These are phyloP conservation scores for Cladophialophora immunda DNA, from an alignment of 2,329 filamentous ascomycete genomes.

Conservation along the genomic window DNA sequence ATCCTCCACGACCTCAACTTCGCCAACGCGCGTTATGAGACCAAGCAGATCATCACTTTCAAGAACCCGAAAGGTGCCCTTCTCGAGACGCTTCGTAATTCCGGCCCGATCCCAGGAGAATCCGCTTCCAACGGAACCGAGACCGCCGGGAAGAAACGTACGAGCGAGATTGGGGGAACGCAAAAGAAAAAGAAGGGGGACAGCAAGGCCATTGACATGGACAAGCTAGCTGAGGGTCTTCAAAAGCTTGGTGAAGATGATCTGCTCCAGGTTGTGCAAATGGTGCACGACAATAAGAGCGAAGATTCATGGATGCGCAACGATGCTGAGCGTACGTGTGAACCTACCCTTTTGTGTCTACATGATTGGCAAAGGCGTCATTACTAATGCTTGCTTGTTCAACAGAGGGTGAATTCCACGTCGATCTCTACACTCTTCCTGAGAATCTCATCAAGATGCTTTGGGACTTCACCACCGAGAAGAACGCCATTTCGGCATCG, in stretches of 20 bases:
- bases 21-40: conserved; percentile 79
- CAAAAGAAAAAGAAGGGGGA: conserved; percentile 75
- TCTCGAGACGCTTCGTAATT: conserved; percentile 79
- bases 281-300: conserved; percentile 97
- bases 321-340: conserved; percentile 84
- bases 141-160: conserved; percentile 66
- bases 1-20: conserved; percentile 95
- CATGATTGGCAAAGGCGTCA: conserved; percentile 17
- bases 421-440: conserved; percentile 96
- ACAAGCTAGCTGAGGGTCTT: conserved; percentile 93
- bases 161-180: conserved; percentile 60
- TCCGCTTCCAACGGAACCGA: conserved; percentile 62
- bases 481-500: conserved; percentile 41
- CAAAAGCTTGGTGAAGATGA: conserved; percentile 93
- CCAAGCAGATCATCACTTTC: conserved; percentile 81
- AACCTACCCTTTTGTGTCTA: conserved; percentile 13
- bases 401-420: conserved; percentile 93
- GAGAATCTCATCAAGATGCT: conserved; percentile 89
- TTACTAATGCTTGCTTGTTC: conserved; percentile 40
- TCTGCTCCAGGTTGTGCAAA: conserved; percentile 90
- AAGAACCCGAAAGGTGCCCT: conserved; percentile 79
- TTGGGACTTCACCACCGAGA: conserved; percentile 79
- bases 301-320: conserved; percentile 96
- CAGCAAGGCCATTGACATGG: conserved; percentile 79
- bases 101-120: conserved; percentile 82